Conservation (phyloP, 768 basidiomycete genomes). For the Pholiota molesta region DNA sequence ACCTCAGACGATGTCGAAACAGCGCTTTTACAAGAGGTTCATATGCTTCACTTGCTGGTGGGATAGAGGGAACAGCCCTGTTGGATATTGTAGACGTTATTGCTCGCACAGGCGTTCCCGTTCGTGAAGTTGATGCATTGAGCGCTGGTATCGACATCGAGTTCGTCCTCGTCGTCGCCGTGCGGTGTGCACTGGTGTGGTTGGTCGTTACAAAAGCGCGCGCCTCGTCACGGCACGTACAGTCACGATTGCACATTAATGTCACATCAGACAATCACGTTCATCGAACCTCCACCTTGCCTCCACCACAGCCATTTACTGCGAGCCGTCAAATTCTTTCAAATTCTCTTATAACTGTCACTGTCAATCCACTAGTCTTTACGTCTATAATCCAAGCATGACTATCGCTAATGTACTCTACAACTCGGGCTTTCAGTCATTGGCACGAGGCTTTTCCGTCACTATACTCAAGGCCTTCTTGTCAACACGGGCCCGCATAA, state of each 20-base stretch:
- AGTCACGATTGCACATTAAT: background rate
- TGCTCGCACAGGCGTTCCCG: slow-evolving; percentile 47
- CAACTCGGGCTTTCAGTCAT: no score
- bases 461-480: no score
- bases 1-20: slow-evolving; percentile 61
- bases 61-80: slow-evolving; percentile 58
- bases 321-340: no score
- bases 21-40: slow-evolving; percentile 68
- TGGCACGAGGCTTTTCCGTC: no score
- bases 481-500: no score
- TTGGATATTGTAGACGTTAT: slow-evolving; percentile 46
- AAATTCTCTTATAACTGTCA: no score
- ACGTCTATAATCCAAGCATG: no score
- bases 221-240: slow-evolving; percentile 21
- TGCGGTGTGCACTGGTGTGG: background rate
- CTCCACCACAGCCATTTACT: no score
- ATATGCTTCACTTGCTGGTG: slow-evolving; percentile 59
- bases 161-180: slow-evolving; percentile 13
- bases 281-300: no score
- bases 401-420: no score
- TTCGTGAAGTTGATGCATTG: slow-evolving; percentile 23
- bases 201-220: slow-evolving; percentile 11
- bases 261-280: no score
- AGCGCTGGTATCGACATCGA: slow-evolving; percentile 26
- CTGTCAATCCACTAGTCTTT: no score